Percentiles rank a stretch among this genome's conserved stretches.
Evolutionary conservation across 805 yeast species (phyloP).

Genomic region (Ogataea glucozyma): DNA sequence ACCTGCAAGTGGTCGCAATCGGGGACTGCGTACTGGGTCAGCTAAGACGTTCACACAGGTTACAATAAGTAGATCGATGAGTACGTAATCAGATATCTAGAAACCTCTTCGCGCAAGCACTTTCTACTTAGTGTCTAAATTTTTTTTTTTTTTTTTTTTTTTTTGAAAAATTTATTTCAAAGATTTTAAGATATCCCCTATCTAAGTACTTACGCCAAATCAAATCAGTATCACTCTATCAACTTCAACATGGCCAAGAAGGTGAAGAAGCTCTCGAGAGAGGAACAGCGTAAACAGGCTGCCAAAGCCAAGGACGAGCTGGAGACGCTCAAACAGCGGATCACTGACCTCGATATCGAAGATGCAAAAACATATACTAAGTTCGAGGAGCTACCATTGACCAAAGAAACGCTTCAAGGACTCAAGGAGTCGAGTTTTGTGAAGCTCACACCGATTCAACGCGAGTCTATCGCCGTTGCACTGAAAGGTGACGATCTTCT

Average conservation of each 20-base stretch:
- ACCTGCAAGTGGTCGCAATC: too few species aligned
- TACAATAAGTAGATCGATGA: too few species aligned
- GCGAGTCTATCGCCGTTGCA: constrained; percentile 70
- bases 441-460: constrained; percentile 83
- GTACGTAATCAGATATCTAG: too few species aligned
- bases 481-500: constrained; percentile 77
- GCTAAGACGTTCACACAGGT: too few species aligned
- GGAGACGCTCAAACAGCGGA: constrained; percentile 47
- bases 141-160: too few species aligned
- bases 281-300: constrained; percentile 31
- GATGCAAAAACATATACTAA: constrained; percentile 40
- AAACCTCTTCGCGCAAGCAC: too few species aligned
- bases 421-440: constrained; percentile 76
- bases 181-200: too few species aligned
- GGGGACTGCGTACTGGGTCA: too few species aligned
- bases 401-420: constrained; percentile 65
- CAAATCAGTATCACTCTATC: not conserved
- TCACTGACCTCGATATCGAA: constrained; percentile 54
- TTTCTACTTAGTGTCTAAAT: too few species aligned
- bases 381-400: constrained; percentile 79
- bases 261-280: constrained; percentile 28
- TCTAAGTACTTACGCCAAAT: not conserved
- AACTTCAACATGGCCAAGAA: constrained; percentile 32
- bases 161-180: constrained; percentile 1
- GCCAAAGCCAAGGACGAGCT: constrained; percentile 38